phyloP scores from a whole-genome alignment of 2,329 filamentous ascomycete species.

The Talaromyces sp. region DNA sequence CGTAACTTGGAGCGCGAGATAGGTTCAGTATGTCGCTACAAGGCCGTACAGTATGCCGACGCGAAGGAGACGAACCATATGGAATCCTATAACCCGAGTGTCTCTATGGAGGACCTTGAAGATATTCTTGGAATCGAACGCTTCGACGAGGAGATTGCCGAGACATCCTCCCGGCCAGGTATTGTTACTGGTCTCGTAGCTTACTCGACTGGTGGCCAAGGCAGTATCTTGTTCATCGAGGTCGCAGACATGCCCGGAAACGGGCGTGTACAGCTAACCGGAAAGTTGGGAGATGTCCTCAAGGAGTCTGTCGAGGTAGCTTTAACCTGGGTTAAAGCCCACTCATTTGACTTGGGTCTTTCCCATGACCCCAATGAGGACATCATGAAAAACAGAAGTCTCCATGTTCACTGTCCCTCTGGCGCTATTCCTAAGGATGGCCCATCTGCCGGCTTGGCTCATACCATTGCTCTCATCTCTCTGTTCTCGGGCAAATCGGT shows the following conservation, averaged over 20 bases:
- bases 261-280: constrained; percentile 89
- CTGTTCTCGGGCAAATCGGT: constrained; percentile 84
- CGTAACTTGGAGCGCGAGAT: constrained; percentile 95
- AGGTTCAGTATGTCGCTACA: constrained; percentile 87
- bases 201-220: constrained; percentile 88
- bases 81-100: constrained; percentile 68
- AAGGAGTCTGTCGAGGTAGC: constrained; percentile 98
- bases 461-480: constrained; percentile 89
- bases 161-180: constrained; percentile 76
- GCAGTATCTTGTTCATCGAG: constrained; percentile 96
- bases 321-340: constrained; percentile 93
- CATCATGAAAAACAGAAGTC: constrained; percentile 90
- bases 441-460: constrained; percentile 78
- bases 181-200: constrained; percentile 95
- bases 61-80: constrained; percentile 72
- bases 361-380: constrained; percentile 78
- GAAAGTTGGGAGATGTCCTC: constrained; percentile 92
- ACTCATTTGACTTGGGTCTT: constrained; percentile 86
- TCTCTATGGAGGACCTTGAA: constrained; percentile 80
- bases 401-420: constrained; percentile 94
- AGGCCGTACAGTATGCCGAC: constrained; percentile 92
- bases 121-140: constrained; percentile 87
- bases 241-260: constrained; percentile 95
- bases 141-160: constrained; percentile 93
- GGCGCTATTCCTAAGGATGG: constrained; percentile 96